A percentile compares a stretch with the other conserved stretches of the same genome.
Conservation (phyloP, 1,284 basidiomycete genomes). For the Cryptococcus sp. region DNA sequence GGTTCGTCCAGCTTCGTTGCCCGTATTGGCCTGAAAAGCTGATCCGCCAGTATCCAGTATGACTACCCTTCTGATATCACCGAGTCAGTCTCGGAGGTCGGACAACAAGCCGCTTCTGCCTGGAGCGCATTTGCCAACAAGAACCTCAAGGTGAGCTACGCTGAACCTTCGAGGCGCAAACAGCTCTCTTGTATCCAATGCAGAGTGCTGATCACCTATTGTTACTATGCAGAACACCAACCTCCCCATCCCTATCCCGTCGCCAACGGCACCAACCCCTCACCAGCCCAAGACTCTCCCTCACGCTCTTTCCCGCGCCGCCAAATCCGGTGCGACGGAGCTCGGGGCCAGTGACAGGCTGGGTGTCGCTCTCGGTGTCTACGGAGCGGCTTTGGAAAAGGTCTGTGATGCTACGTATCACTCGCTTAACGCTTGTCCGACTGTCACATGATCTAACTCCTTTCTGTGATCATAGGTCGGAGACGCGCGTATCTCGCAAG, state of each 20-base stretch:
- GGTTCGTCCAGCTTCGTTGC: conserved; percentile 27
- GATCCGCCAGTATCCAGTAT: conserved; percentile 56
- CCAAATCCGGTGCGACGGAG: conserved; percentile 69
- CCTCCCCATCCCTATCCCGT: conserved; percentile 72
- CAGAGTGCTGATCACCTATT: not conserved
- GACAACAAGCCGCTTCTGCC: conserved; percentile 70
- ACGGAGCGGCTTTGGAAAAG: conserved; percentile 82
- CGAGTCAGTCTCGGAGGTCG: conserved; percentile 58
- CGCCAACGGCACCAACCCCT: conserved; percentile 51
- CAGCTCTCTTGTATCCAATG: not conserved
- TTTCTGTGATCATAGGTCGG: conserved; percentile 60
- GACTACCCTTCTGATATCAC: conserved; percentile 70
- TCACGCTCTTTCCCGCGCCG: conserved; percentile 84
- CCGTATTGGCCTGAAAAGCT: not conserved
- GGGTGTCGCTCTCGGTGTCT: conserved; percentile 72
- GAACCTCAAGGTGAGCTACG: conserved; percentile 67
- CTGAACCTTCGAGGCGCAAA: not conserved
- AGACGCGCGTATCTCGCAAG: conserved; percentile 79
- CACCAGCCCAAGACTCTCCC: conserved; percentile 87
- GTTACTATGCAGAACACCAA: conserved; percentile 64
- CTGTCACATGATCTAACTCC: too few relatives aligned
- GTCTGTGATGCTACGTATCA: conserved; percentile 30
- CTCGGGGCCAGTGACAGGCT: conserved; percentile 65
- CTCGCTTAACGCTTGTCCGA: too few relatives aligned
- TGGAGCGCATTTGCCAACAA: conserved; percentile 82